Base-by-base conservation (phyloP, 495 filamentous ascomycete species). In the Gamarada debralockiae region DNA sequence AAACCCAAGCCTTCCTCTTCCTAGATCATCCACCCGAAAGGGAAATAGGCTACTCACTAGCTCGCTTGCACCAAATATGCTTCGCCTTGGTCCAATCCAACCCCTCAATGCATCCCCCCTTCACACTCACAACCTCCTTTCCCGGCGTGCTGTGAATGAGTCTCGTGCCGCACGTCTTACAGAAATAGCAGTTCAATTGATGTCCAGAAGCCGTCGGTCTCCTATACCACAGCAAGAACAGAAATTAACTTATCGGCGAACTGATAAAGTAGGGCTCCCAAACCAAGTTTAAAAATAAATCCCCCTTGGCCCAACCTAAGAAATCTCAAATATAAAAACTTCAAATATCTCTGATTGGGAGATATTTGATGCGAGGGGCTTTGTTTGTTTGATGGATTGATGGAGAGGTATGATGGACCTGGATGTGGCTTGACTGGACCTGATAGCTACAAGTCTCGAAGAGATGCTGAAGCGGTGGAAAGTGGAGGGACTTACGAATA, bases 41-140 rank as follows among this genome's bases (percentile, higher is more conserved):
- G 38, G 38, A 52, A 29, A 18, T 1, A 39, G 29, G 14, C 29
- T 34, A 34, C 37, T 7, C 13, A 43, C 40, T 23, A 43, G 40
- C 40, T 43, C 40, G 20, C 40, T 43, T 43, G 13, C 40, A 43
- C 40, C 40, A 43, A 46, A 86, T 79, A 67, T 85, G 81, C 38
- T 74, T 75, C 10, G 79, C 79, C 3, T 57, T 57, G 5, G 57
- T 68, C 78, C 82, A 78, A 58, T 81, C 75, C 14, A 85, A 62
- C 3, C 69, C 78, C 27, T 79, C 74, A 43, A 86, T 68, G 53
- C 81, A 85, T 18, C 80, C 81, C 1, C 79, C 80, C 51, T 86
- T 86, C 20, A 86, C 75, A 43, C 73, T 76, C 24, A 81, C 69
- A 21, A 76, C 73, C 38, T 75, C 67, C 34, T 73, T 72, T 37